phyloP scores from a whole-genome alignment of 106 monocot species.

The Acanthochlamys bracteata region DNA sequence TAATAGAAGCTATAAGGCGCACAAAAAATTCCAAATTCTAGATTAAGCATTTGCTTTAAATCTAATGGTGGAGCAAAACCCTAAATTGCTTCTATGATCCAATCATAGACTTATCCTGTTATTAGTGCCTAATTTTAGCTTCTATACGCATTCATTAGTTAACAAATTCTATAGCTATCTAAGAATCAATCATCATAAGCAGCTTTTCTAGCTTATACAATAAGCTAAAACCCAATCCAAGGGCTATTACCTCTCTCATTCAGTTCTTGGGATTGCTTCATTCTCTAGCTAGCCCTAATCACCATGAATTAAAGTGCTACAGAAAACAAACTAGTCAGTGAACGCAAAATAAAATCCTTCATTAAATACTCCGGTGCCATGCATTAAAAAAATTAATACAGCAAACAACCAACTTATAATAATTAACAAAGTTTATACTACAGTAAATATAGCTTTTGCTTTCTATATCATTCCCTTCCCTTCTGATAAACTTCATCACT shows the following conservation, averaged over 20 bases:
- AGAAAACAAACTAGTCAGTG: neutral
- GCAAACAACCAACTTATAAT: no score
- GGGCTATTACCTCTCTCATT: neutral
- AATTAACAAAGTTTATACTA: neutral
- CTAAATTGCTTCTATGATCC: neutral
- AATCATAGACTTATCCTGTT: neutral
- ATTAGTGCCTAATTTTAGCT: no score
- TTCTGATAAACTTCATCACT: neutral
- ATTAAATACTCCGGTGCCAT: neutral
- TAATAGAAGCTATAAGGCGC: no score
- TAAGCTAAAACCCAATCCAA: neutral
- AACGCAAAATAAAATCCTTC: neutral
- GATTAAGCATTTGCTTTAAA: no score
- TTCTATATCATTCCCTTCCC: neutral
- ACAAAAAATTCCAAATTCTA: no score
- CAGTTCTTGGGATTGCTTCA: neutral
- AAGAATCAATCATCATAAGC: neutral
- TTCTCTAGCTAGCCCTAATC: neutral
- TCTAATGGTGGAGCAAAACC: neutral
- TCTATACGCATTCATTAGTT: no score
- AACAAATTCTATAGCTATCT: neutral
- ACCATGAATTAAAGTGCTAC: neutral
- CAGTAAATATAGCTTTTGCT: neutral
- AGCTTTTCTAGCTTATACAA: neutral
- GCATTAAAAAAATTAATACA: neutral